These are phyloP conservation scores for Aspergillus ostianus DNA, from an alignment of 495 filamentous ascomycete species.

Conservation along the genomic window DNA sequence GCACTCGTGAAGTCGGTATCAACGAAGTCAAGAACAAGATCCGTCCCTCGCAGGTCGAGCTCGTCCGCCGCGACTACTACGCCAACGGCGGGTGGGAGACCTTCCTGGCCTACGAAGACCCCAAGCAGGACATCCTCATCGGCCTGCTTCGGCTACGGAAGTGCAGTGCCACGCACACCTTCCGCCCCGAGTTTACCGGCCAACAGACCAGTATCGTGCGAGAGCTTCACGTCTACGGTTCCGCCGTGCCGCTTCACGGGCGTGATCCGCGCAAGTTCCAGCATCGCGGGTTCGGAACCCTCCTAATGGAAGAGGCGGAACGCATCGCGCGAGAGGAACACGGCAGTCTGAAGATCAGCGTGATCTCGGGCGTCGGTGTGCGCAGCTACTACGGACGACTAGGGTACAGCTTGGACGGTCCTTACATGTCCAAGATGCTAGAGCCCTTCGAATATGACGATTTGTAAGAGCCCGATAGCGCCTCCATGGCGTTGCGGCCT, in stretches of 20 bases:
- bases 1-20: conserved; percentile 94
- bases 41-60: conserved; percentile 90
- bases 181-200: conserved; percentile 78
- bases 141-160: conserved; percentile 86
- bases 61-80: conserved; percentile 90
- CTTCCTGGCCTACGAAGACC: conserved; percentile 95
- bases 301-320: conserved; percentile 98
- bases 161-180: conserved; percentile 86
- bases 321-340: conserved; percentile 92
- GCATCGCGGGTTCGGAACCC: conserved; percentile 94
- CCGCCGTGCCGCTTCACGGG: conserved; percentile 90
- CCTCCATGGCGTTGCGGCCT: background rate
- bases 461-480: background rate
- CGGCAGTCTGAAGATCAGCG: conserved; percentile 86
- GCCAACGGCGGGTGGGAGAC: conserved; percentile 99
- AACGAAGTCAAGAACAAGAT: conserved; percentile 99
- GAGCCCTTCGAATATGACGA: conserved; percentile 48
- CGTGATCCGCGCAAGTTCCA: conserved; percentile 94
- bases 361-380: conserved; percentile 94
- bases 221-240: conserved; percentile 95
- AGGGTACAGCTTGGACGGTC: conserved; percentile 89
- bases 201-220: conserved; percentile 90
- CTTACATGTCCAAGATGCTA: conserved; percentile 78
- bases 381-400: conserved; percentile 90
- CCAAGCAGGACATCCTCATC: conserved; percentile 96